Percentiles rank a stretch among this genome's conserved stretches.
These are phyloP conservation scores for Trichaptum fuscoviolaceum DNA, from an alignment of 768 basidiomycete genomes.

Conservation along the genomic window DNA sequence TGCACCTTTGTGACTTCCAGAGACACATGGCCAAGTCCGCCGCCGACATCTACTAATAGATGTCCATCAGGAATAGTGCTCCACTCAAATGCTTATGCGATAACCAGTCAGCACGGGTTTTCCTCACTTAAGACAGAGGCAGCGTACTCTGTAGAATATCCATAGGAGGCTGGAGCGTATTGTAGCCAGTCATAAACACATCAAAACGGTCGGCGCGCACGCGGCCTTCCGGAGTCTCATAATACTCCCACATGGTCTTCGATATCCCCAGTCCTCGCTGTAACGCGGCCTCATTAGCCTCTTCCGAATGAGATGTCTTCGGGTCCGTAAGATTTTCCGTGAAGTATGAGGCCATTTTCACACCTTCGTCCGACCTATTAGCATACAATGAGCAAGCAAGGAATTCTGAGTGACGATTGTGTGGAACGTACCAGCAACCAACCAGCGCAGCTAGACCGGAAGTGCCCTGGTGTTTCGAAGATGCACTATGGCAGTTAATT, in stretches of 20 bases:
- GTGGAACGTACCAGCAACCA: constrained; percentile 52
- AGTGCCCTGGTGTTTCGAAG: constrained; percentile 59
- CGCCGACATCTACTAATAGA: constrained; percentile 24
- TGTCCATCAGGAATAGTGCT: background rate
- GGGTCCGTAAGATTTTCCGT: constrained; percentile 51
- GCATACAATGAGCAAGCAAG: constrained; percentile 7
- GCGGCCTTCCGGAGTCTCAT: constrained; percentile 14
- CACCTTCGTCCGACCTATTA: constrained; percentile 68
- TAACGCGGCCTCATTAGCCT: constrained; percentile 17
- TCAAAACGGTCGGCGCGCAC: constrained; percentile 23
- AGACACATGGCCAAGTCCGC: constrained; percentile 27
- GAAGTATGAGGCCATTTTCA: constrained; percentile 71
- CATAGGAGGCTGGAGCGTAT: constrained; percentile 32
- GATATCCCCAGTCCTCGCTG: constrained; percentile 17
- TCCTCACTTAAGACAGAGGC: background rate
- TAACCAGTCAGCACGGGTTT: background rate
- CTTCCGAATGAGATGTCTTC: constrained; percentile 10
- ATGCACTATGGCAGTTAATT: constrained; percentile 35
- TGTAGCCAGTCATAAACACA: constrained; percentile 21
- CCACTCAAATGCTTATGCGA: background rate
- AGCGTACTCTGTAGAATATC: constrained; percentile 50
- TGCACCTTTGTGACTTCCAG: constrained; percentile 24
- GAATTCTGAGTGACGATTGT: background rate
- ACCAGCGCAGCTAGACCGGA: constrained; percentile 68
- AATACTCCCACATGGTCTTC: constrained; percentile 20